A percentile compares a stretch with the other conserved stretches of the same genome.
Evolutionary conservation across 78 protist species (phyloP).

Genomic region (Pelomyxa schiedti): DNA sequence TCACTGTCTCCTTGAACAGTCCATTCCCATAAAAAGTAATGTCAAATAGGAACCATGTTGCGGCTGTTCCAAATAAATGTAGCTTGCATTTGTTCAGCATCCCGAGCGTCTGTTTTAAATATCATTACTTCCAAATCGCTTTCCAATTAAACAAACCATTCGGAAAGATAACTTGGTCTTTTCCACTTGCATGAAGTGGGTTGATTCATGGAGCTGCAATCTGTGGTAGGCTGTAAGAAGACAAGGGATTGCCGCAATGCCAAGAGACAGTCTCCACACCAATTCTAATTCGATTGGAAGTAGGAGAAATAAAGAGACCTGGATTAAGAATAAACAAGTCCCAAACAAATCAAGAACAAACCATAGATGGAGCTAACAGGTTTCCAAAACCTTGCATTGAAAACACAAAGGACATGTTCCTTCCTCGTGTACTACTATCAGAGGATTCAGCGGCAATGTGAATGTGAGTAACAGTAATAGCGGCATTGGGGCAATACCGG

Average conservation of each 20-base stretch:
- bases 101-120: no score
- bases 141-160: no score
- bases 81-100: no score
- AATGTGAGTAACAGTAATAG: no score
- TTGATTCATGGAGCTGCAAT: background rate
- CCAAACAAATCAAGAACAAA: no score
- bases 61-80: slow-evolving; percentile 65
- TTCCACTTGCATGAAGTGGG: background rate
- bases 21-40: slow-evolving; percentile 61
- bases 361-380: no score
- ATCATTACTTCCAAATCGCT: no score
- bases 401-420: slow-evolving; percentile 39
- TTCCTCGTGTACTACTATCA: slow-evolving; percentile 20
- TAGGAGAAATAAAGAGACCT: no score
- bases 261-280: background rate
- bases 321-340: no score
- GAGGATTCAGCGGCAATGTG: slow-evolving; percentile 35
- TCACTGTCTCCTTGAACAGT: slow-evolving; percentile 34
- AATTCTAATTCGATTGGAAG: background rate
- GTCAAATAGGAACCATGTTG: slow-evolving; percentile 71
- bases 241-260: background rate
- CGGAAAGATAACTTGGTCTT: no score
- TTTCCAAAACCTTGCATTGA: slow-evolving; percentile 75
- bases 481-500: no score
- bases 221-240: background rate